Percentiles rank a stretch among this genome's conserved stretches.
phyloP scores from a whole-genome alignment of 1,284 basidiomycete genomes.

The Apiotrichum sp. region DNA sequence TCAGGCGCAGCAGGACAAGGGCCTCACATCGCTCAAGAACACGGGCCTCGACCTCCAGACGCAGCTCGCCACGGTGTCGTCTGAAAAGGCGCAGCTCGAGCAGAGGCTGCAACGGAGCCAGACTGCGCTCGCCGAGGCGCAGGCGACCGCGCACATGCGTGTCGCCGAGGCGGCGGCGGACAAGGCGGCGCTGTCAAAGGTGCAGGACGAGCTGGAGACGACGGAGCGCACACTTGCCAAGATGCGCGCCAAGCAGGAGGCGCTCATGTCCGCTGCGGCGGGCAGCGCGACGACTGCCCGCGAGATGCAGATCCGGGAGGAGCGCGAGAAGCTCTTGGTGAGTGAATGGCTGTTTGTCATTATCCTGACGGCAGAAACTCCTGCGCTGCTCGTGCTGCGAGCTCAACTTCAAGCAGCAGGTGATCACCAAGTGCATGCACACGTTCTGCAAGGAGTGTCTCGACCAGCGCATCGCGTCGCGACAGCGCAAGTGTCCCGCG shows the following conservation, averaged over 20 bases:
- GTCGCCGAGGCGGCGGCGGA: constrained; percentile 39
- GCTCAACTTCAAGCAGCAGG: constrained; percentile 72
- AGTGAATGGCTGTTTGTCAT: constrained; percentile 27
- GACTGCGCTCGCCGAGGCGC: constrained; percentile 47
- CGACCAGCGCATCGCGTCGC: constrained; percentile 76
- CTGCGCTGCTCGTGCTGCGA: constrained; percentile 90
- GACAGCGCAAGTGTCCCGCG: constrained; percentile 92
- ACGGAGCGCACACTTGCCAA: constrained; percentile 33
- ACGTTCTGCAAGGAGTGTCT: constrained; percentile 60
- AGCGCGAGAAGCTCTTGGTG: constrained; percentile 63
- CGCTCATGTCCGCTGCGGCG: constrained; percentile 24
- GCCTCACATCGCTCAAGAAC: constrained; percentile 50
- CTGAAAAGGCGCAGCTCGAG: constrained; percentile 38
- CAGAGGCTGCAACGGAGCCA: constrained; percentile 31
- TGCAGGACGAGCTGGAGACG: constrained; percentile 46
- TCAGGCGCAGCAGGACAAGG: constrained; percentile 54
- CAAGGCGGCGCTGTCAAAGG: constrained; percentile 31
- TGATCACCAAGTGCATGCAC: constrained; percentile 91
- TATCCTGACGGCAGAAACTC: constrained; percentile 56
- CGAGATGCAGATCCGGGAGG: constrained; percentile 51
- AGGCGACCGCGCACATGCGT: constrained; percentile 43
- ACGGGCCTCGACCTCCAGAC: constrained; percentile 44
- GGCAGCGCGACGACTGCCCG: constrained; percentile 44
- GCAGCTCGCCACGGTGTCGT: constrained; percentile 47
- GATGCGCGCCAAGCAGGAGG: constrained; percentile 41